These are phyloP conservation scores for Raddia distichophylla DNA, from an alignment of 176 grass and related monocot species.

Conservation along the genomic window DNA sequence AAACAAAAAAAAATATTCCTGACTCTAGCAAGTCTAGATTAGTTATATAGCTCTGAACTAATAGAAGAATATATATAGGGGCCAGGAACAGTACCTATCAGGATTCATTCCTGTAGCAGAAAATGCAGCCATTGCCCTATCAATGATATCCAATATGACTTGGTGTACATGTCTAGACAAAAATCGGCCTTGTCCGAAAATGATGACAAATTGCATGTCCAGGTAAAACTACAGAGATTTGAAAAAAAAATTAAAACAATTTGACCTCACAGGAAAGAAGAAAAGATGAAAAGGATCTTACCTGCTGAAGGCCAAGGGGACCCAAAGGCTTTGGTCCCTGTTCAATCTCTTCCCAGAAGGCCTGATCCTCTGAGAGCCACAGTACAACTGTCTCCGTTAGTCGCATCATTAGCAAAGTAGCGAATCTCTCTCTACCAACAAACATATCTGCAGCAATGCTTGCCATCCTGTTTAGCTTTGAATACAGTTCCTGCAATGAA, in stretches of 20 bases:
- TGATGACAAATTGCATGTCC: conserved; percentile 97
- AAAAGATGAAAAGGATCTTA: conserved; percentile 36
- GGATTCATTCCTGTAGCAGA: conserved; percentile 87
- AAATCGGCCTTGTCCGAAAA: conserved; percentile 88
- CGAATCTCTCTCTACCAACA: conserved; percentile 85
- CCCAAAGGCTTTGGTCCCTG: conserved; percentile 64
- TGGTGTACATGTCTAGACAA: conserved; percentile 94
- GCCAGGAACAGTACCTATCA: conserved; percentile 61
- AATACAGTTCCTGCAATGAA: conserved; percentile 71
- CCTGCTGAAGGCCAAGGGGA: conserved; percentile 76
- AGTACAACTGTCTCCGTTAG: conserved; percentile 86
- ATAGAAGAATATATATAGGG: conserved; percentile 13
- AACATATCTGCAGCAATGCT: conserved; percentile 82
- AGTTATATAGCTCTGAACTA: conserved; percentile 9
- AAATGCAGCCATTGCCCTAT: conserved; percentile 94
- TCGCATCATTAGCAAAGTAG: conserved; percentile 83
- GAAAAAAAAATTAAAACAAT: conserved; percentile 30
- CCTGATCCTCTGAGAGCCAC: conserved; percentile 83
- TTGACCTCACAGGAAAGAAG: conserved; percentile 14
- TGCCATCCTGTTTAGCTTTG: conserved; percentile 78
- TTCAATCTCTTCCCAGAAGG: conserved; percentile 94
- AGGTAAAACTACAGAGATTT: conserved; percentile 74
- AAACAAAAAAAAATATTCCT: neutral
- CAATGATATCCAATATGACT: conserved; percentile 83
- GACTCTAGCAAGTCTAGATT: neutral